Base-by-base conservation (phyloP, 2,329 filamentous ascomycete species). In the Colletotrichum theobromicola region DNA sequence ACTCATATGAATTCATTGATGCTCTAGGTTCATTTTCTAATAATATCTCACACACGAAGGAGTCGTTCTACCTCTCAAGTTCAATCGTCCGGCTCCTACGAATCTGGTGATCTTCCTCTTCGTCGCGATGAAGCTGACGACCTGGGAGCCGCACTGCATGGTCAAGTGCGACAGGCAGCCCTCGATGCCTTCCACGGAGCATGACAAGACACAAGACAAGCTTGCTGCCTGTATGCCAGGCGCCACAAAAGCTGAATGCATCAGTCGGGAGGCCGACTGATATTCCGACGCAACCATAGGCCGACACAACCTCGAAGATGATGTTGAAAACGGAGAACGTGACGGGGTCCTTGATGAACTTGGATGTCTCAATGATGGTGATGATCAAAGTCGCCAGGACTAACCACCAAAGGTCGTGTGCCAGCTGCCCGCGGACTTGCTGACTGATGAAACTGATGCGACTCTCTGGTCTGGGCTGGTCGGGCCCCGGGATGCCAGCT, bases 341-440 rank as follows among this genome's bases (percentile, higher is more conserved):
- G 13, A 82, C 82, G 0, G 90, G 90, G 62, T 91, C 86, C 5
- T 80, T 78, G 2, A 87, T 82, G 70, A 90, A 91, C 70, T 90
- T 87, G 6, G 83, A 81, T 3, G 88, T 89, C 79, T 94, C 92
- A 64, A 92, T 90, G 55, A 90, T 87, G 64, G 87, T 86, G 72
- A 94, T 91, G 46, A 91, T 81, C 63, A 93, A 85, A 6, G 92
- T 87, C 3, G 90, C 90, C 1, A 93, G 81, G 3, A 90, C 88
- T 16, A 94, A 88, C 84, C 88, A 91, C 92, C 92, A 93, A 15
- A 94, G 84, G 78, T 94, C 92, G 80, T 93, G 91, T 35, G 90
- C 89, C 4, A 94, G 86, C 79, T 94, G 92, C 10, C 88, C 88
- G 18, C 90, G 88, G 24, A 93, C 84, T 79, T 93, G 91, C 75